phyloP scores from a whole-genome alignment of 176 grass and related monocot genomes.

The Carex kokanica region DNA sequence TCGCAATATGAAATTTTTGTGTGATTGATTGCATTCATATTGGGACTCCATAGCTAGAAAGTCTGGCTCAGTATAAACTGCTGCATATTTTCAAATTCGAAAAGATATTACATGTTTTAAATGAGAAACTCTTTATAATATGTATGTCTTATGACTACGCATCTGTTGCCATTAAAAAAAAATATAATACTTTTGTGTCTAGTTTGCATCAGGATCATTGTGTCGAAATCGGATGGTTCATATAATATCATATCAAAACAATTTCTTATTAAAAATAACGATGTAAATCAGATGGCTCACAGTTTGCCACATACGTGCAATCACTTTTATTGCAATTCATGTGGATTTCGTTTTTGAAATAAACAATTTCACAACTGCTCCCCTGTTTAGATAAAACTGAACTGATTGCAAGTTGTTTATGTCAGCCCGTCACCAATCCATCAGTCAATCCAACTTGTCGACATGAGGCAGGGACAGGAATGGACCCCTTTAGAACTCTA shows the following conservation, averaged over 20 bases:
- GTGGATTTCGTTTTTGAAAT: neutral
- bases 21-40: too few species aligned
- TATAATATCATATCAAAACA: neutral
- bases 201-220: neutral
- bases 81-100: neutral
- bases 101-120: neutral
- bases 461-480: neutral
- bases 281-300: neutral
- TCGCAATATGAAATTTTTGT: too few species aligned
- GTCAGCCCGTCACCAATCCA: neutral
- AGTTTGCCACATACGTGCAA: neutral
- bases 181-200: neutral
- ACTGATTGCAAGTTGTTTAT: neutral
- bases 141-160: neutral
- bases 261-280: neutral
- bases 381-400: neutral
- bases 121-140: neutral
- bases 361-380: neutral
- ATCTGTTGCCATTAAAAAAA: neutral
- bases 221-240: neutral
- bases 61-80: too few species aligned
- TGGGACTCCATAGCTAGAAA: too few species aligned
- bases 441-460: constrained; percentile 6
- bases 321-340: neutral
- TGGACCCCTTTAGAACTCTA: neutral